Evolutionary conservation across 495 filamentous ascomycete species (phyloP).

Genomic region (Barbatosphaeria neglecta): DNA sequence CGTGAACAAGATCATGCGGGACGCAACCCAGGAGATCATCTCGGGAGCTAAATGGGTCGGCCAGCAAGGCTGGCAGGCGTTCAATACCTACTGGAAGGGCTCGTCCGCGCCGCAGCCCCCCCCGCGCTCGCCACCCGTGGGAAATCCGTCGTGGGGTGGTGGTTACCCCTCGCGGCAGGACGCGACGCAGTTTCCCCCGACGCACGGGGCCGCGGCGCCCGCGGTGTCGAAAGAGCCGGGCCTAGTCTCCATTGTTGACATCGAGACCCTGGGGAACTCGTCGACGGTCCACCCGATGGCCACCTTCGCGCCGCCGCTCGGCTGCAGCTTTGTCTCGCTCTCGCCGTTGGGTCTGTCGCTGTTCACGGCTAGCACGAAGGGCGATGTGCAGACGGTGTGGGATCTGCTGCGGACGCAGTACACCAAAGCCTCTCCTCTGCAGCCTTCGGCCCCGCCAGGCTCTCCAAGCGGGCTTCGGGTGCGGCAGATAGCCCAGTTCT

Average conservation of each 20-base stretch:
- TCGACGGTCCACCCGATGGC: conserved; percentile 50
- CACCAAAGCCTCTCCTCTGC: conserved; percentile 39
- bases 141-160: conserved; percentile 20
- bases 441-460: conserved; percentile 18
- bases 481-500: conserved; percentile 73
- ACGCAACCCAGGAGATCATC: conserved; percentile 84
- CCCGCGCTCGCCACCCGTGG: conserved; percentile 21
- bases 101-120: conserved; percentile 25
- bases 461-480: conserved; percentile 38
- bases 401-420: conserved; percentile 68
- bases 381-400: conserved; percentile 88
- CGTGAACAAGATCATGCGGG: conserved; percentile 73
- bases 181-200: conserved; percentile 55
- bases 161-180: conserved; percentile 22
- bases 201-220: conserved; percentile 48
- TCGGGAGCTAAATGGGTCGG: conserved; percentile 78
- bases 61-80: conserved; percentile 73
- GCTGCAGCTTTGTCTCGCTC: conserved; percentile 86
- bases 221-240: conserved; percentile 53
- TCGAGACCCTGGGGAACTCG: conserved; percentile 46
- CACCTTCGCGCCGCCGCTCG: conserved; percentile 69
- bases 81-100: conserved; percentile 80
- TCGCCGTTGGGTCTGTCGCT: conserved; percentile 73
- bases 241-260: conserved; percentile 73
- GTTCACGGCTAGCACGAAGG: conserved; percentile 83